Evolutionary conservation across 2,329 filamentous ascomycete genomes (phyloP).

Genomic region (Fusarium tricinctum): DNA sequence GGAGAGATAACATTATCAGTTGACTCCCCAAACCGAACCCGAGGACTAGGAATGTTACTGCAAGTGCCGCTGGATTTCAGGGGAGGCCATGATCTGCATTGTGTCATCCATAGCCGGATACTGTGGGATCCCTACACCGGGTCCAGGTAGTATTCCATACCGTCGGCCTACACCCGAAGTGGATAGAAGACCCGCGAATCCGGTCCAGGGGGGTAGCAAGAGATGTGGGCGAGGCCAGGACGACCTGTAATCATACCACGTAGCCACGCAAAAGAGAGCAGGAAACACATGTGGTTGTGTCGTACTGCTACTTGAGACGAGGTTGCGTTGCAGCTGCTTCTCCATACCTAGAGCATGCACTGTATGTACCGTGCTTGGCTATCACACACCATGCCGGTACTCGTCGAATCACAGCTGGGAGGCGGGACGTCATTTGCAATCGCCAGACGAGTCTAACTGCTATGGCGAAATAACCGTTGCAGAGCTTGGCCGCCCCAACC

Average conservation of each 20-base stretch:
- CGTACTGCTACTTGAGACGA: background rate
- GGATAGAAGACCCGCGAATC: constrained; percentile 9
- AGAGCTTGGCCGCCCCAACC: constrained; percentile 1
- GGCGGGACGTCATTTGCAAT: background rate
- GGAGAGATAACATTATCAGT: background rate
- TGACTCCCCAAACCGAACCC: background rate
- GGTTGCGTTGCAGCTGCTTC: background rate
- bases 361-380: background rate
- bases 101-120: constrained; percentile 20
- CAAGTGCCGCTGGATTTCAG: background rate
- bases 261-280: background rate
- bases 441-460: constrained; percentile 4
- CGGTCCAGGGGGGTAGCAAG: constrained; percentile 5
- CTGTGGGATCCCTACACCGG: background rate
- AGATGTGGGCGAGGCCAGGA: background rate
- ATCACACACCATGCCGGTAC: constrained; percentile 13
- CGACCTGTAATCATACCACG: background rate
- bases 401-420: constrained; percentile 13
- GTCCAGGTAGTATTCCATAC: background rate
- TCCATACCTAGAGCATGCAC: background rate
- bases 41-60: background rate
- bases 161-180: constrained; percentile 7
- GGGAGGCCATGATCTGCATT: constrained; percentile 13
- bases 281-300: background rate
- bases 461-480: background rate